A percentile compares a stretch with the other conserved stretches of the same genome.
These are phyloP conservation scores for Dothidotthia symphoricarpi DNA, from an alignment of 2,329 filamentous ascomycete species.

Conservation along the genomic window DNA sequence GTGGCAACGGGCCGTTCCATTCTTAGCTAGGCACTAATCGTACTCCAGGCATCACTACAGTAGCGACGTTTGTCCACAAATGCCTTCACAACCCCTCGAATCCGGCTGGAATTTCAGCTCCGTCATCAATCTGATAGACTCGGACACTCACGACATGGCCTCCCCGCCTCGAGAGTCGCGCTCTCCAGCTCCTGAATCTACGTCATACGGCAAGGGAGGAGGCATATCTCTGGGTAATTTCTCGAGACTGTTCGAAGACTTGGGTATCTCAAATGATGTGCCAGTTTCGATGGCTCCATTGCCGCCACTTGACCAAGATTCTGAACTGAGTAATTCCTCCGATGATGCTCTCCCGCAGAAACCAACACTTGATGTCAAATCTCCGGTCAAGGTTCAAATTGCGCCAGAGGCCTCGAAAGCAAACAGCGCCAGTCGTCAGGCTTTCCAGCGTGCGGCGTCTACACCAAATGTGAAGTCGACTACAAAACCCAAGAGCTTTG, in stretches of 20 bases:
- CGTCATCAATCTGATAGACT: constrained; percentile 45
- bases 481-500: too few relatives aligned
- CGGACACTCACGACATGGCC: constrained; percentile 20
- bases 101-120: constrained; percentile 49
- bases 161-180: constrained; percentile 20
- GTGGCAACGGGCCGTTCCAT: too few relatives aligned
- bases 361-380: too few relatives aligned
- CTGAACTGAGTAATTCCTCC: constrained; percentile 41
- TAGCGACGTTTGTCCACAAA: constrained; percentile 9
- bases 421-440: not conserved
- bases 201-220: constrained; percentile 5
- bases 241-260: constrained; percentile 46
- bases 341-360: constrained; percentile 41
- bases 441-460: constrained; percentile 1
- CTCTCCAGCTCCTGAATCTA: constrained; percentile 5
- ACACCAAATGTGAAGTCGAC: not conserved
- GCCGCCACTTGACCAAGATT: constrained; percentile 24
- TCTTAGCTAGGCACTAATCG: too few relatives aligned
- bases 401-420: constrained; percentile 1
- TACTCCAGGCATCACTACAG: too few relatives aligned
- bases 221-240: constrained; percentile 46
- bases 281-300: constrained; percentile 13
- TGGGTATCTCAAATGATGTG: constrained; percentile 37
- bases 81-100: constrained; percentile 37
- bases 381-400: too few relatives aligned